phyloP scores from a whole-genome alignment of 306 rosid species.

The Senna siamea region DNA sequence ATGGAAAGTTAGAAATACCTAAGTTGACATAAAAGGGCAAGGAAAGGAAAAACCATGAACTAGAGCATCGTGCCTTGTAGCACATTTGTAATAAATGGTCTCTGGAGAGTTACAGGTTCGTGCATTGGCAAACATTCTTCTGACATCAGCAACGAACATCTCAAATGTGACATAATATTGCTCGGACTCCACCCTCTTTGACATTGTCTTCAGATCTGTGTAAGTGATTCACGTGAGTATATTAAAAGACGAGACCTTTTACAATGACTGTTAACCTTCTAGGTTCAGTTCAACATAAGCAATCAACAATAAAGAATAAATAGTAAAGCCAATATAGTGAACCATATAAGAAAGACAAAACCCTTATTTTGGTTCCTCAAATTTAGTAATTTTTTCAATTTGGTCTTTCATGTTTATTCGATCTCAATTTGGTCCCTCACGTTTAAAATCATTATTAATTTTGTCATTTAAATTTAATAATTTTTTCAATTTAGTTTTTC shows the following conservation, averaged over 20 bases:
- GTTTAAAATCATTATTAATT: no score
- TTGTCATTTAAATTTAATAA: no score
- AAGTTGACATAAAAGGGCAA: background rate
- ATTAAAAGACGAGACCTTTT: constrained; percentile 8
- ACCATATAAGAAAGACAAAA: background rate
- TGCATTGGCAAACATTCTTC: constrained; percentile 91
- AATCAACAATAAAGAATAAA: background rate
- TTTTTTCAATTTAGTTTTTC: no score
- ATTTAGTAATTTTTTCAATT: no score
- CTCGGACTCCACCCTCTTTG: constrained; percentile 94
- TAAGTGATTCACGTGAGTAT: constrained; percentile 12
- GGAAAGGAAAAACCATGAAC: background rate
- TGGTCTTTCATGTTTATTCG: no score
- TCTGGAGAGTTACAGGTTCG: constrained; percentile 93
- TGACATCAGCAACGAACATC: constrained; percentile 92
- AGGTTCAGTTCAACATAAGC: background rate
- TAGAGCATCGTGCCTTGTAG: constrained; percentile 60
- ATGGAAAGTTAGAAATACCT: background rate
- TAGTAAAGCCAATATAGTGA: background rate
- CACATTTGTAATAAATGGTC: constrained; percentile 87
- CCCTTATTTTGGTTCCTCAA: no score
- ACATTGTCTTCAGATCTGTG: constrained; percentile 91
- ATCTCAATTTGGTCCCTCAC: no score
- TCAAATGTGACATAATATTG: constrained; percentile 91
- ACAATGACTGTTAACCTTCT: background rate